Conservation (phyloP, 495 filamentous ascomycete species). For the Aspergillus wentii region DNA sequence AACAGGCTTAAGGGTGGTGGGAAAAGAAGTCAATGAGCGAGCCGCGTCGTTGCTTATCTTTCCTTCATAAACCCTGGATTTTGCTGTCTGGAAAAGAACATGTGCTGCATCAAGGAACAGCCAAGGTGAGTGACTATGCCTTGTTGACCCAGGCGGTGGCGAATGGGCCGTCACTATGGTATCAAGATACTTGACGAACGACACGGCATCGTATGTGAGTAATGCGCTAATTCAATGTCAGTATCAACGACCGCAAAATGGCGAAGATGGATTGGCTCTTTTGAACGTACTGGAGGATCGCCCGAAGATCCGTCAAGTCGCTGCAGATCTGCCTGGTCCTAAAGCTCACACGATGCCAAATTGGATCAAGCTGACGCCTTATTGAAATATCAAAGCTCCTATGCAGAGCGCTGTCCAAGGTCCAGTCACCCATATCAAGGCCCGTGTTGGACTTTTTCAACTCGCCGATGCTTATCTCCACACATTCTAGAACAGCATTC, state of each 20-base stretch:
- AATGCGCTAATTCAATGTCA: slow-evolving; percentile 46
- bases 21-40: slow-evolving; percentile 37
- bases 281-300: slow-evolving; percentile 67
- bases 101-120: slow-evolving; percentile 93
- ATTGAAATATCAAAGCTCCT: slow-evolving; percentile 88
- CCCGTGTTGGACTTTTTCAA: slow-evolving; percentile 84
- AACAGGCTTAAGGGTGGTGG: slow-evolving; percentile 75
- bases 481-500: slow-evolving; percentile 90
- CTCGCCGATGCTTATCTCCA: slow-evolving; percentile 89
- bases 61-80: slow-evolving; percentile 80
- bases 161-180: slow-evolving; percentile 88
- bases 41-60: slow-evolving; percentile 46
- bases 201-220: slow-evolving; percentile 83
- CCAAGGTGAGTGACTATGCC: slow-evolving; percentile 91
- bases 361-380: slow-evolving; percentile 84
- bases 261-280: background rate
- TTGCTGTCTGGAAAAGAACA: slow-evolving; percentile 88
- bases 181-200: slow-evolving; percentile 89
- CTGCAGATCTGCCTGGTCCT: slow-evolving; percentile 90
- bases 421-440: slow-evolving; percentile 97
- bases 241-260: background rate
- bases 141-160: slow-evolving; percentile 81
- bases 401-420: slow-evolving; percentile 87
- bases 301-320: slow-evolving; percentile 79
- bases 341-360: slow-evolving; percentile 96